Evolutionary conservation across 148 eudicot species (phyloP), one percentile per base, ranked within the genome.

Genomic region (Agrostemma githago): DNA sequence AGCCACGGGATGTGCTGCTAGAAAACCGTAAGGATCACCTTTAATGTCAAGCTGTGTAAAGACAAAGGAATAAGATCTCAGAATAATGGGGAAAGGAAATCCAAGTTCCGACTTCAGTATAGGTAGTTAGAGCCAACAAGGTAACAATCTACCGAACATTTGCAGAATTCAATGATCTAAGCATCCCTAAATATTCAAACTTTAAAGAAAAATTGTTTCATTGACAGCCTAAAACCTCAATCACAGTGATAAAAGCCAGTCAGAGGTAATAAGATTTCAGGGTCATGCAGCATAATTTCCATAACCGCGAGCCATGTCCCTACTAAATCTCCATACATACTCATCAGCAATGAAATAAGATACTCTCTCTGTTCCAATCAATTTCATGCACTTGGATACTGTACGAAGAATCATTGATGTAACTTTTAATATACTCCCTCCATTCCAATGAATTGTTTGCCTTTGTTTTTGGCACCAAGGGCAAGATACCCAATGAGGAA

Each of bases 1-100:
- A 41, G 92, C 74, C 71, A 82, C 38, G 0, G 99, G 97, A 68
- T 95, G 99, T 14, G 97, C 92, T 7, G 97, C 89, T 62, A 90
- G 82, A 58, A 95, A 79, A 56, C 99, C 97, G 65, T 86, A 95
- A 2, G 87, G 82, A 59, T 90, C 92, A 5, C 86, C 97, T 90
- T 90, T 86, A n/a, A 95, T 40, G 81, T 95, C 97, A 44, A 87
- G 82, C 99, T 95, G 91, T 43, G 58, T 56, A 73, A 37, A 48
- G 72, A 48, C 72, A 48, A 15, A 14, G 41, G 10, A 46, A n/a
- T n/a, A n/a, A 48, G 19, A 51, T 21, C 17, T 7, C 1, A 69
- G 15, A 67, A 10, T 44, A 8, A 10, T 7, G 9, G n/a, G 9
- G 71, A 67, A 67, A 67, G 37, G 42, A 44, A 67, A 19, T 67